Percentiles rank a stretch among this genome's conserved stretches.
Evolutionary conservation across 2,329 filamentous ascomycete genomes (phyloP).

Genomic region (Penicillium brevicompactum): DNA sequence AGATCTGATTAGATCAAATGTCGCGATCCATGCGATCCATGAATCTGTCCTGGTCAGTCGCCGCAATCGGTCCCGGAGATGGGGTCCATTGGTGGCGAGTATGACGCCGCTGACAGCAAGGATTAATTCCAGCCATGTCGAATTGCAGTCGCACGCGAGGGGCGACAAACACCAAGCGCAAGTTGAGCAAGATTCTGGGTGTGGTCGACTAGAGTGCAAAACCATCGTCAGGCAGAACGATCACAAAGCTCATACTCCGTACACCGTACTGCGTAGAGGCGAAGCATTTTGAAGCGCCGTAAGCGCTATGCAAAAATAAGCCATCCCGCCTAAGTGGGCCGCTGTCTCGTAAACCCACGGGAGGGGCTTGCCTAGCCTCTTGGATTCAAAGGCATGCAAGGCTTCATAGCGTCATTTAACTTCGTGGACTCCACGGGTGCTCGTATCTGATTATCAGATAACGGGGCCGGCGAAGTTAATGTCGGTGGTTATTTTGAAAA

Average conservation of each 20-base stretch:
- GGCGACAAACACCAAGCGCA: too few relatives aligned
- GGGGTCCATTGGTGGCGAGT: background rate
- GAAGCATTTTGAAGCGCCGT: background rate
- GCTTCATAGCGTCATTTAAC: background rate
- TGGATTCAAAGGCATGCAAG: background rate
- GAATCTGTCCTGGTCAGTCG: background rate
- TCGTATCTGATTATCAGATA: background rate
- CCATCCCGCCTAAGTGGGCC: background rate
- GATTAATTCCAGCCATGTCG: background rate
- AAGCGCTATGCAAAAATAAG: background rate
- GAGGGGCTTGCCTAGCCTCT: background rate
- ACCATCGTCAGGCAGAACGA: too few relatives aligned
- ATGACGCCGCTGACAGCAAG: background rate
- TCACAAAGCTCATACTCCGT: too few relatives aligned
- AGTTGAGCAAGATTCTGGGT: too few relatives aligned
- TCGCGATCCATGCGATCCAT: background rate
- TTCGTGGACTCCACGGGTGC: background rate
- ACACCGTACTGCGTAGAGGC: too few relatives aligned
- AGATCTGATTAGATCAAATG: slow-evolving; percentile 1
- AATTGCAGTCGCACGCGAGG: background rate
- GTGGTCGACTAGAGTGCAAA: too few relatives aligned
- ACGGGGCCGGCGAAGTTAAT: background rate
- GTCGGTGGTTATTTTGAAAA: background rate
- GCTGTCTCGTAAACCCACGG: background rate
- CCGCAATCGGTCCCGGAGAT: background rate